phyloP scores from a whole-genome alignment of 2,329 filamentous ascomycete genomes.

The Trichophyton mentagrophytes region DNA sequence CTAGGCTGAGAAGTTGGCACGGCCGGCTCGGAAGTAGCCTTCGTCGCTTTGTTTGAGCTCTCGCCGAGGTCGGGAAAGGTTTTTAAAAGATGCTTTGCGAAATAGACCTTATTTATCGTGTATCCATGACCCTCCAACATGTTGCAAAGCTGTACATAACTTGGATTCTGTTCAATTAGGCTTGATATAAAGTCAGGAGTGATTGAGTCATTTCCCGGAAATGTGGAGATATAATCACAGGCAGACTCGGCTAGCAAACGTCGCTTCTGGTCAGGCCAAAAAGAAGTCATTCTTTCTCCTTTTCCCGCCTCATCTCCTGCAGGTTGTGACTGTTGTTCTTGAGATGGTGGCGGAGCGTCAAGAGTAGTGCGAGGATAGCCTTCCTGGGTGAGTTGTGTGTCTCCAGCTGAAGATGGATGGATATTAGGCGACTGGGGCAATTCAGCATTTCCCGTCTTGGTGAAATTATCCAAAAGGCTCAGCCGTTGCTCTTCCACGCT shows the following conservation, averaged over 20 bases:
- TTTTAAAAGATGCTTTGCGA: conserved; percentile 39
- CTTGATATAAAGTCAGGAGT: conserved; percentile 29
- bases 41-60: not conserved
- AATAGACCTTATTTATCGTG: conserved; percentile 38
- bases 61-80: conserved; percentile 19
- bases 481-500: conserved; percentile 2
- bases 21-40: not conserved
- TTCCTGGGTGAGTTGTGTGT: not conserved
- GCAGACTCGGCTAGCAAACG: conserved; percentile 39
- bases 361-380: not conserved
- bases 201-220: conserved; percentile 31
- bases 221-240: conserved; percentile 33
- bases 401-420: not conserved
- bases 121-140: conserved; percentile 39
- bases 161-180: conserved; percentile 42
- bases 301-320: conserved; percentile 17
- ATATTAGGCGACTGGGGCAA: not conserved
- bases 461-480: not conserved
- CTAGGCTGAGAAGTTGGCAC: not conserved
- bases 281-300: conserved; percentile 12
- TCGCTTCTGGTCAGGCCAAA: conserved; percentile 41
- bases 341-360: not conserved
- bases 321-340: not conserved
- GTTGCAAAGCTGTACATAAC: conserved; percentile 44
- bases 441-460: not conserved